phyloP scores from a whole-genome alignment of 169 alveolate species.

The Eimeria praecox region DNA sequence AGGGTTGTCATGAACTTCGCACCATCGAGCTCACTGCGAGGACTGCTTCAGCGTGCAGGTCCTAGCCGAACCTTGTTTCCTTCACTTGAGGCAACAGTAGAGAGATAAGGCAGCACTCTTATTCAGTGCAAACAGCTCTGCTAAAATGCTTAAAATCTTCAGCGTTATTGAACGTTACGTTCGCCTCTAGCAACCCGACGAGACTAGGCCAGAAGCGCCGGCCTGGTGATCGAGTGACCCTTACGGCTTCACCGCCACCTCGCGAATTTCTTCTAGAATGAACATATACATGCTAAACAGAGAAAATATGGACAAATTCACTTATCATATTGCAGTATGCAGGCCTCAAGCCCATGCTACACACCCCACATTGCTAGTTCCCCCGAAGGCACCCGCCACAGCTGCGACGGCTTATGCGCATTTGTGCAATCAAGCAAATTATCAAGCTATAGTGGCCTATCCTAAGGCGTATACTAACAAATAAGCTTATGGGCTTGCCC shows the following conservation, averaged over 20 bases:
- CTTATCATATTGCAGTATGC: background rate
- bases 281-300: background rate
- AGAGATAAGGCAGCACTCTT: background rate
- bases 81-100: background rate
- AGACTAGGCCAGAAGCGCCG: background rate
- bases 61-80: background rate
- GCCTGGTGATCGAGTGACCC: background rate
- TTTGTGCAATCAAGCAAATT: background rate
- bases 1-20: background rate
- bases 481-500: background rate
- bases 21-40: background rate
- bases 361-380: background rate
- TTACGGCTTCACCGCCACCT: background rate
- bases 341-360: background rate
- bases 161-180: background rate
- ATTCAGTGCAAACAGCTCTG: background rate
- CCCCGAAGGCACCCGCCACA: too few species aligned
- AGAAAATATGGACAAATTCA: background rate
- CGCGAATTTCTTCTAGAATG: background rate
- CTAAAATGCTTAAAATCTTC: background rate
- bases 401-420: too few species aligned
- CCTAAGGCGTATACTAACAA: background rate
- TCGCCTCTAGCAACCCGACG: background rate
- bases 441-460: background rate
- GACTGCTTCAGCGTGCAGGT: background rate